Base-by-base conservation (phyloP, 2,329 filamentous ascomycete species). In the Nigrograna mackinnonii region DNA sequence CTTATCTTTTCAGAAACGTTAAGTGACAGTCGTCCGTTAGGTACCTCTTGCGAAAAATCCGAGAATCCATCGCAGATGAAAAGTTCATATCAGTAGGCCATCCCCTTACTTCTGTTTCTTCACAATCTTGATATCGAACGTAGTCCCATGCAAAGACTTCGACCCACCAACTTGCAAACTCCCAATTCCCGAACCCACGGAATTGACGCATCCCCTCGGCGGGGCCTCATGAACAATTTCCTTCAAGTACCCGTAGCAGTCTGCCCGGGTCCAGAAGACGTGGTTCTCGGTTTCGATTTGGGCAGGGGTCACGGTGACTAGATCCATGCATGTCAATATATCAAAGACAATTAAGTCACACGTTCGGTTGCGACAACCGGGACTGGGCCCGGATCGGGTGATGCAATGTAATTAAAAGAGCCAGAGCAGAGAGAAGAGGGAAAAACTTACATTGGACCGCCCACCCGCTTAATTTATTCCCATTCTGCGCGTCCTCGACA, bases 181-280 rank as follows among this genome's bases (percentile, higher is more conserved):
- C 3, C 58, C 60, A 21, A 50, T 37, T 4, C 58, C 55, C 28
- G 56, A 54, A 12, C 55, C 60, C 20, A 39, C 37, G 12, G 35
- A 17, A 13, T 35, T 44, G n/a, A 47, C 46, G 21, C 61, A 65
- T 7, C 58, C 58, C 14, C 55, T 39, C 0, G 53, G 49, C 3
- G 40, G 47, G 32, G 24, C 21, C 28, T 58, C 52, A 30, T 48
- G 32, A 1, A 65, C 39, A 36, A 64, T 43, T 6, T 52, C 35
- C 7, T 47, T 41, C 26, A 65, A 60, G 37, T 64, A 65, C 1
- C 58, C 60, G 33, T 60, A 57, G 48, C 61, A 65, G 12, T 65
- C 61, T 9, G 46, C 35, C 14, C 44, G 45, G 4, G 44, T 49
- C 56, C 59, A 62, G 35, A 54, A 52, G 12, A 56, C 57, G 4